These are phyloP conservation scores for Podosphaera xanthii DNA, from an alignment of 2,329 filamentous ascomycete genomes.

Conservation along the genomic window DNA sequence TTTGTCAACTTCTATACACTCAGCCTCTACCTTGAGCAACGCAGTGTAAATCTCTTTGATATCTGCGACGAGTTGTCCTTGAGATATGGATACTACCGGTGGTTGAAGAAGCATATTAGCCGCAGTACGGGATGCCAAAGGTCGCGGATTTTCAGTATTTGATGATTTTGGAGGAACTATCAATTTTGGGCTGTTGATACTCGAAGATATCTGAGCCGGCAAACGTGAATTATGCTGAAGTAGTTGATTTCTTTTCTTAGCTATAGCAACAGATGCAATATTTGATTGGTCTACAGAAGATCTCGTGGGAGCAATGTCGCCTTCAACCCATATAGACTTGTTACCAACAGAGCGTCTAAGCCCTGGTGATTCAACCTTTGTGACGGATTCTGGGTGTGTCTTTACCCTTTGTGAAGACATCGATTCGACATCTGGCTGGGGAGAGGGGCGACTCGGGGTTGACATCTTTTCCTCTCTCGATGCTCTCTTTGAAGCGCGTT, in stretches of 20 bases:
- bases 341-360: neutral
- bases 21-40: constrained; percentile 65
- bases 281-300: constrained; percentile 12
- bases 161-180: neutral
- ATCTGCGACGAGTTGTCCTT: constrained; percentile 14
- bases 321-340: constrained; percentile 11
- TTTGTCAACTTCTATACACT: constrained; percentile 66
- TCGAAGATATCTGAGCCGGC: neutral
- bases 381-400: neutral
- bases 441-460: neutral
- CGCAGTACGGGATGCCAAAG: constrained; percentile 18
- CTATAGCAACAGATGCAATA: constrained; percentile 10
- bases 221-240: constrained; percentile 6
- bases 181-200: neutral
- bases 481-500: neutral
- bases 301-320: constrained; percentile 6
- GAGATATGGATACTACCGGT: constrained; percentile 12
- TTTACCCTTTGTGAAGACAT: neutral
- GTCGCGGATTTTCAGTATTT: neutral
- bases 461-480: neutral
- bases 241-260: constrained; percentile 7
- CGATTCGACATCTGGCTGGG: neutral
- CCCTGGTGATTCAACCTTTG: neutral
- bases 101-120: constrained; percentile 23
- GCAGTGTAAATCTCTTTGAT: constrained; percentile 45